Conservation (phyloP, 495 filamentous ascomycete genomes). For the Pseudotulostoma volvatum region DNA sequence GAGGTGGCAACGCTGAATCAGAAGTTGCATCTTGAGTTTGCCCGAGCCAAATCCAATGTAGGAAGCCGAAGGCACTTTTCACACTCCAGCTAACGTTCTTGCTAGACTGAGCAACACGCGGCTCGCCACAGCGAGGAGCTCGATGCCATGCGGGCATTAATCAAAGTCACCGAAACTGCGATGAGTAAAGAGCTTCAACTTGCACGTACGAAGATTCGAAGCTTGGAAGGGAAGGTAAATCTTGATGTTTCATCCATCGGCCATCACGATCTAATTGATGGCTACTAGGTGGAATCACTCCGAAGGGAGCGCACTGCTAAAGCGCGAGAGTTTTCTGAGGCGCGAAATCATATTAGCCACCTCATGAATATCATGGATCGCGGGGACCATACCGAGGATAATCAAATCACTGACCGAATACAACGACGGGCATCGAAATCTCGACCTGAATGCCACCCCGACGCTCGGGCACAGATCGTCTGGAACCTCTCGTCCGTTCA, state of each 20-base stretch:
- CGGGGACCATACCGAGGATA: conserved; percentile 6
- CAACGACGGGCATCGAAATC: not conserved
- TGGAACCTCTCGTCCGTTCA: not conserved
- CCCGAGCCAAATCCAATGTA: conserved; percentile 14
- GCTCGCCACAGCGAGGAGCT: conserved; percentile 12
- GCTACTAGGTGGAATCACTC: conserved; percentile 20
- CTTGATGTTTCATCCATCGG: not conserved
- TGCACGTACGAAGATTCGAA: conserved; percentile 20
- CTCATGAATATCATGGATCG: conserved; percentile 34
- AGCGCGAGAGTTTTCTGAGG: conserved; percentile 32
- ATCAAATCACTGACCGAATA: not conserved
- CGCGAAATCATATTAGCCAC: conserved; percentile 31
- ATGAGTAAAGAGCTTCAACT: conserved; percentile 18
- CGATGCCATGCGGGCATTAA: conserved; percentile 10
- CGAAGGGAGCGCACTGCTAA: conserved; percentile 25
- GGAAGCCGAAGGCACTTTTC: not conserved
- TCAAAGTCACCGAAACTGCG: conserved; percentile 13
- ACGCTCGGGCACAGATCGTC: not conserved
- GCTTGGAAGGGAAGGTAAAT: conserved; percentile 28
- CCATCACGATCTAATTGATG: not conserved
- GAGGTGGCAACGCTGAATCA: conserved; percentile 9
- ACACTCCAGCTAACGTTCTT: not conserved
- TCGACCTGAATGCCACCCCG: not conserved
- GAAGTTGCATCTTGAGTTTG: conserved; percentile 8
- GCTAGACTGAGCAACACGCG: not conserved